These are phyloP conservation scores for Monilinia laxa DNA, from an alignment of 2,329 filamentous ascomycete species.

Conservation along the genomic window DNA sequence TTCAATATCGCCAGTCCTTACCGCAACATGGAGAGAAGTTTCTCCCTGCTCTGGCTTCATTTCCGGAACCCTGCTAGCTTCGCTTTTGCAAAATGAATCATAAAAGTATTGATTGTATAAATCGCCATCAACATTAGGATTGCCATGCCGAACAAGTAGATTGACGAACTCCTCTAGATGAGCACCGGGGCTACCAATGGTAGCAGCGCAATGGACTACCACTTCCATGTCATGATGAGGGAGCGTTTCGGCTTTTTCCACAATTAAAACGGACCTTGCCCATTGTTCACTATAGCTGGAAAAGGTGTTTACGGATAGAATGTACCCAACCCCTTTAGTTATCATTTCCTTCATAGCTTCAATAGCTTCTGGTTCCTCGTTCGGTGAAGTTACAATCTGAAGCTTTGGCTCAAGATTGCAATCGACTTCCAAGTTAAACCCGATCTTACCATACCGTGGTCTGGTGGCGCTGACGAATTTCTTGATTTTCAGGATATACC, in stretches of 20 bases:
- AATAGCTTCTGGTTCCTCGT: not conserved
- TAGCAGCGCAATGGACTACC: not conserved
- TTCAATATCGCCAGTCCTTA: not conserved
- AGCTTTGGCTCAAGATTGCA: not conserved
- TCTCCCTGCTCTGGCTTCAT: not conserved
- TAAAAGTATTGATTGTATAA: not conserved
- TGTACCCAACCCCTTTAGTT: not conserved
- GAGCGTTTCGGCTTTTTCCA: not conserved
- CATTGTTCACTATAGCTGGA: not conserved
- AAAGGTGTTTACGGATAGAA: not conserved
- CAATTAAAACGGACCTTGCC: not conserved
- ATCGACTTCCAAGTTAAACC: constrained; percentile 9
- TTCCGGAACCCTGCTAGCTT: not conserved
- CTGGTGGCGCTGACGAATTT: not conserved
- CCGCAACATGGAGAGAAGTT: not conserved
- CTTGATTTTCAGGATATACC: constrained; percentile 6
- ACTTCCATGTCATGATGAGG: constrained; percentile 1
- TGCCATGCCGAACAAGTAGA: constrained; percentile 1
- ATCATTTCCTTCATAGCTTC: not conserved
- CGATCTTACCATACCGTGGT: not conserved
- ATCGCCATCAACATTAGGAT: not conserved
- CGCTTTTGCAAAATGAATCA: not conserved
- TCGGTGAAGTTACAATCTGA: not conserved
- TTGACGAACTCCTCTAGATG: not conserved
- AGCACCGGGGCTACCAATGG: not conserved